Conservation (phyloP, 306 rosid species). For the Clitoria ternatea region DNA sequence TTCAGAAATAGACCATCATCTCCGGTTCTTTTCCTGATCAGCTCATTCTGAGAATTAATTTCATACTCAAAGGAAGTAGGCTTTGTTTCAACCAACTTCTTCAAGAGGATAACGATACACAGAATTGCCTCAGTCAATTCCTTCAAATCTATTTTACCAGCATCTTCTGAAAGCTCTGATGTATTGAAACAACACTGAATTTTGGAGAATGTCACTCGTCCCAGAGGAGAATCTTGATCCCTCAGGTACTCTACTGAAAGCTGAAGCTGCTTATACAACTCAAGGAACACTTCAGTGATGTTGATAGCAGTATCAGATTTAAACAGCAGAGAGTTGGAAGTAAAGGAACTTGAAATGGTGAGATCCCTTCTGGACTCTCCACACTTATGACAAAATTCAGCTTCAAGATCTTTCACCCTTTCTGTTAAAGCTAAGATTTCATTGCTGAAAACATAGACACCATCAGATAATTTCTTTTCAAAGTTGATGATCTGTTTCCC, state of each 20-base stretch:
- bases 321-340: conserved; percentile 13
- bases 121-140: conserved; percentile 25
- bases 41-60: conserved; percentile 5
- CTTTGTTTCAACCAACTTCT: conserved; percentile 25
- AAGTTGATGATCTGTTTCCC: conserved; percentile 30
- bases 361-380: conserved; percentile 20
- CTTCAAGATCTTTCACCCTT: conserved; percentile 38
- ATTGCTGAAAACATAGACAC: conserved; percentile 25
- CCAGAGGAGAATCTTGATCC: conserved; percentile 12
- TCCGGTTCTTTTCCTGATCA: neutral
- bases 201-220: neutral
- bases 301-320: conserved; percentile 26
- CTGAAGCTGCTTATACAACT: conserved; percentile 37
- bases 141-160: conserved; percentile 16
- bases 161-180: conserved; percentile 23
- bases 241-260: conserved; percentile 27
- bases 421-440: conserved; percentile 28
- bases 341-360: neutral
- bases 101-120: conserved; percentile 15
- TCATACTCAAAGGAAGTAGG: conserved; percentile 2
- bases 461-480: conserved; percentile 36
- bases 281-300: conserved; percentile 21
- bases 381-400: neutral
- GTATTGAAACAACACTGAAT: neutral
- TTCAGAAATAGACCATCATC: neutral